phyloP scores from a whole-genome alignment of 1,284 basidiomycete genomes.

The Trichosporon sp. region DNA sequence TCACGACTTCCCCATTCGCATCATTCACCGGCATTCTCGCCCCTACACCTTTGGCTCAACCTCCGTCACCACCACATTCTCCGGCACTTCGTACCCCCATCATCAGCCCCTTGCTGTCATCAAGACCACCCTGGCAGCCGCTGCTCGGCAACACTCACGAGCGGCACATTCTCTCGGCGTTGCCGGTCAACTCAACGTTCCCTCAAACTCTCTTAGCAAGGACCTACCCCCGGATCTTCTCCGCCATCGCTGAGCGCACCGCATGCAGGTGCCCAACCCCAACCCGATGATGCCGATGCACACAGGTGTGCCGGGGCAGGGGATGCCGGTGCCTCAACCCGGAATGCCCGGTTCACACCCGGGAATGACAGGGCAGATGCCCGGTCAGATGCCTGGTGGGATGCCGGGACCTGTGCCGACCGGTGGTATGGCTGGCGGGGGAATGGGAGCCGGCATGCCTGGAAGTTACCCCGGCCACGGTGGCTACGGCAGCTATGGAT shows the following conservation, averaged over 20 bases:
- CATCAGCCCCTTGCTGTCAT: neutral
- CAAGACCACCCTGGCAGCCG: neutral
- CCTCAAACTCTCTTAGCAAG: neutral
- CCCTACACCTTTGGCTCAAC: neutral
- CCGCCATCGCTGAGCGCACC: neutral
- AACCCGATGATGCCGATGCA: conserved; percentile 10
- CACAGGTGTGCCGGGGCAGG: neutral
- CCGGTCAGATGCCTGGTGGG: conserved; percentile 1
- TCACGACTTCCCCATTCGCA: neutral
- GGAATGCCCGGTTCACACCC: neutral
- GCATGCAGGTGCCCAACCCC: neutral
- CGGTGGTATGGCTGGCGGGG: neutral
- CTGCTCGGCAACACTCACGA: neutral
- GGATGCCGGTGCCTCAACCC: neutral
- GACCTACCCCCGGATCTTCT: too few relatives aligned
- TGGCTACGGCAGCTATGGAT: neutral
- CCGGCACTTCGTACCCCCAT: neutral
- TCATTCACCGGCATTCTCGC: neutral
- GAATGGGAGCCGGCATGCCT: conserved; percentile 1
- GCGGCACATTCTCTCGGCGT: neutral
- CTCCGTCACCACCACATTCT: neutral
- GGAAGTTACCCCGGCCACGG: neutral
- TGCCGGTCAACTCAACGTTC: neutral
- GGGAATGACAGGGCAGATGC: conserved; percentile 7
- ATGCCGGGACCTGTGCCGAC: conserved; percentile 15